Evolutionary conservation across 2,329 filamentous ascomycete genomes (phyloP).

Genomic region (Fusarium albidum): DNA sequence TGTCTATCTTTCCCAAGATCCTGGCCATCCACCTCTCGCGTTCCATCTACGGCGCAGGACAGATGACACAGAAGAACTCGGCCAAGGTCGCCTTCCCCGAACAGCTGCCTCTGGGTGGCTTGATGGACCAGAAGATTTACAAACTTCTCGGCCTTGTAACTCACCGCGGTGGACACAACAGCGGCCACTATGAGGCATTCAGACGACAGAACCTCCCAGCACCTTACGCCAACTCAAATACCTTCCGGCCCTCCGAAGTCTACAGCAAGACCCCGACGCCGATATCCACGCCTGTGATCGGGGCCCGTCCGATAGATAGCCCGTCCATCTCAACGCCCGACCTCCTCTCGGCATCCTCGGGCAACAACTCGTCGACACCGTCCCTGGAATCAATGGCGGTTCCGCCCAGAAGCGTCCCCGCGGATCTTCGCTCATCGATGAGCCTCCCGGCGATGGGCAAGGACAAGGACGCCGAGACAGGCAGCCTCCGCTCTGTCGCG

Average conservation of each 20-base stretch:
- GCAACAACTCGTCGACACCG: constrained; percentile 45
- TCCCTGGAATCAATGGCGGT: constrained; percentile 47
- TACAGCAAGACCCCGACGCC: constrained; percentile 72
- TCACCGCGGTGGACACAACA: constrained; percentile 95
- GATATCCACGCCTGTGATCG: constrained; percentile 57
- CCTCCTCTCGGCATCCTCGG: constrained; percentile 51
- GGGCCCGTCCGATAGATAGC: constrained; percentile 49
- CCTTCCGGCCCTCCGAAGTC: constrained; percentile 77
- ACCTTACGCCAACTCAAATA: constrained; percentile 83
- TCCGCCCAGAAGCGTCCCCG: constrained; percentile 45
- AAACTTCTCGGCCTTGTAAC: constrained; percentile 87
- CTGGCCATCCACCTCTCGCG: constrained; percentile 91
- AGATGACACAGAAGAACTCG: constrained; percentile 87
- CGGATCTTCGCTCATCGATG: constrained; percentile 37
- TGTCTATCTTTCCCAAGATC: constrained; percentile 87
- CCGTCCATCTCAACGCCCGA: constrained; percentile 58
- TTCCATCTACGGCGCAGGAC: constrained; percentile 84
- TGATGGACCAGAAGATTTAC: constrained; percentile 82
- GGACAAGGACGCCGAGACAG: constrained; percentile 57
- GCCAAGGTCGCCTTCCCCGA: constrained; percentile 95
- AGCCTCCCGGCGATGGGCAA: constrained; percentile 41
- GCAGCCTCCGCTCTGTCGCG: constrained; percentile 64
- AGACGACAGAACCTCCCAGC: constrained; percentile 81
- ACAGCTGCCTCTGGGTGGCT: constrained; percentile 79
- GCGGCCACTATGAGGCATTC: constrained; percentile 97